A percentile compares a stretch with the other conserved stretches of the same genome.
These are phyloP conservation scores for Phytophthora ohioensis DNA, from an alignment of 352 stramenopile species.

Conservation along the genomic window DNA sequence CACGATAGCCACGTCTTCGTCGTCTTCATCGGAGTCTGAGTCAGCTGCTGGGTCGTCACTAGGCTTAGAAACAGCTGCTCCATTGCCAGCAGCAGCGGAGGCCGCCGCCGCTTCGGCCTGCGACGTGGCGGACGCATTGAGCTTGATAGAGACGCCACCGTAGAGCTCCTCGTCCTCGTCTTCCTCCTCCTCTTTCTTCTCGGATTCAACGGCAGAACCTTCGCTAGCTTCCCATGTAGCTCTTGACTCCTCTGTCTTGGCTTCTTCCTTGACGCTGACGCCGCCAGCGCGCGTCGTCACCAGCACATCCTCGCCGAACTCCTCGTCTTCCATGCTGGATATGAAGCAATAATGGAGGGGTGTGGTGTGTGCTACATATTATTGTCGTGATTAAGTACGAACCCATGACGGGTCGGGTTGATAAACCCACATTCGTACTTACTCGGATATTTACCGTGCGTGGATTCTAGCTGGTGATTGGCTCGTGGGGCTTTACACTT, in stretches of 20 bases:
- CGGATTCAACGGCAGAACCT: constrained; percentile 2
- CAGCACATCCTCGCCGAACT: constrained; percentile 85
- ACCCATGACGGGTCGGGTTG: constrained; percentile 13
- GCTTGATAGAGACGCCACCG: constrained; percentile 77
- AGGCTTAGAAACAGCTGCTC: constrained; percentile 1
- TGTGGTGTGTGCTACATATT: constrained; percentile 8
- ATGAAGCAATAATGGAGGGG: constrained; percentile 1
- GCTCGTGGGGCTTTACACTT: constrained; percentile 45
- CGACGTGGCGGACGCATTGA: constrained; percentile 52
- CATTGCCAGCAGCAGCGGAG: constrained; percentile 15
- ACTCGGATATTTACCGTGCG: not conserved
- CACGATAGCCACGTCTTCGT: constrained; percentile 87
- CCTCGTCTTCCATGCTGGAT: constrained; percentile 64
- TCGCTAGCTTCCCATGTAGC: constrained; percentile 36
- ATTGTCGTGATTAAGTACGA: constrained; percentile 1
- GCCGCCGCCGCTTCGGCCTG: constrained; percentile 25
- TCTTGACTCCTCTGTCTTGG: constrained; percentile 37
- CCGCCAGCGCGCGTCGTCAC: constrained; percentile 41
- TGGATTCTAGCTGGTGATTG: constrained; percentile 40
- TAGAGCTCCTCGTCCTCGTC: constrained; percentile 87
- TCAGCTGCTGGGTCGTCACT: constrained; percentile 47
- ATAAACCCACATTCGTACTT: constrained; percentile 16
- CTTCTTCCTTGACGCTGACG: constrained; percentile 36
- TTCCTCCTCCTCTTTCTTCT: constrained; percentile 49
- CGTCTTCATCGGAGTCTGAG: constrained; percentile 85